A percentile compares a stretch with the other conserved stretches of the same genome.
phyloP scores from a whole-genome alignment of 1,284 basidiomycete genomes.

The Melampsora medusae region DNA sequence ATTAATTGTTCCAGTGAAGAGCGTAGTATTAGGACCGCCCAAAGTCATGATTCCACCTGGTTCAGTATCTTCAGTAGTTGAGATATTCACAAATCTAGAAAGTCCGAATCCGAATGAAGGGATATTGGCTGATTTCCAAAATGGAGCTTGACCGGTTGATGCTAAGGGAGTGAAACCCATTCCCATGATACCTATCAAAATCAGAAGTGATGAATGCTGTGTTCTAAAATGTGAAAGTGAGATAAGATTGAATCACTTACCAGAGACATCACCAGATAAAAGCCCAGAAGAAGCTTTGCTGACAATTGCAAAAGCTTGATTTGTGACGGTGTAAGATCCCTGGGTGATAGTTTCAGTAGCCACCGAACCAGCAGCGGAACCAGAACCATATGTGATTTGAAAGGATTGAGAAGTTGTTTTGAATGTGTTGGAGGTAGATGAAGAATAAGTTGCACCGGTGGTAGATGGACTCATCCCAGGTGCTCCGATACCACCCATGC shows the following conservation, averaged over 20 bases:
- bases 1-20: constrained; percentile 52
- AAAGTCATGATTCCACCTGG: constrained; percentile 1
- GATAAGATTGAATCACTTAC: background rate
- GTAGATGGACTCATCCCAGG: constrained; percentile 46
- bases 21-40: constrained; percentile 43
- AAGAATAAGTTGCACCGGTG: constrained; percentile 49
- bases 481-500: constrained; percentile 29
- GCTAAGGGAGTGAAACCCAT: background rate
- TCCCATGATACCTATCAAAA: constrained; percentile 11
- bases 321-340: constrained; percentile 52
- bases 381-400: constrained; percentile 76
- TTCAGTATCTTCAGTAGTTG: background rate
- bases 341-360: constrained; percentile 62
- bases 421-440: constrained; percentile 44
- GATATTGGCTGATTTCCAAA: background rate
- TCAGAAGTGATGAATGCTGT: background rate
- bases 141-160: constrained; percentile 49
- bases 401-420: constrained; percentile 59
- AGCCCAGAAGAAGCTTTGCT: constrained; percentile 26
- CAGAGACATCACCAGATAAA: constrained; percentile 34
- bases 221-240: background rate
- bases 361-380: constrained; percentile 69
- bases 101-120: background rate
- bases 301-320: constrained; percentile 52
- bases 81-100: constrained; percentile 39